Base-by-base conservation (phyloP, 441 rosid genomes). In the Cnidoscolus chayamansa region DNA sequence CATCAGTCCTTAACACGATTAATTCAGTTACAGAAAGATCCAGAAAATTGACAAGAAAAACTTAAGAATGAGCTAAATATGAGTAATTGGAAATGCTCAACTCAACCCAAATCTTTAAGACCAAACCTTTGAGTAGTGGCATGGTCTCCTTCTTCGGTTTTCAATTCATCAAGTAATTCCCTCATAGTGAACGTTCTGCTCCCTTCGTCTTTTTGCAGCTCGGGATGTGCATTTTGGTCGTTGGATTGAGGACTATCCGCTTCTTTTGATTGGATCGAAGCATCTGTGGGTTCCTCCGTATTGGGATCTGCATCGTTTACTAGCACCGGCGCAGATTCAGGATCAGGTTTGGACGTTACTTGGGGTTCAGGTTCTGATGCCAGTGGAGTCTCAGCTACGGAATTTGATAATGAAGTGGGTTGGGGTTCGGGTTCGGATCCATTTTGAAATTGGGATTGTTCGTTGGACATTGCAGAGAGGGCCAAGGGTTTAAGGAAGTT, bases 131-230 rank as follows among this genome's bases (percentile, higher is more conserved):
- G 79, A 66, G 89, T 92, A 71, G 93, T 79, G 48, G 81, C 68
- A 60, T 84, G 88, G 20, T 86, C 91, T 72, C 87, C 90, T 74
- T 89, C 97, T 7, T 90, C 97, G 77, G 74, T 82, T 83, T 94
- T 92, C 75, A 94, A 77, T 77, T 92, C 97, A 75, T 77, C 86
- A 51, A 90, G 90, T 69, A 94, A 77, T 73, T 94, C 97, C 69
- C 98, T 85, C 98, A 94, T 92, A 50, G 97, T 94, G 81, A 92
- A 92, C 13, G 92, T 85, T 59, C 88, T 85, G 79, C 75, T 88
- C 0, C 88, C 93, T 67, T 83, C 88, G 60, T 88, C 93, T 43
- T 84, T 88, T 35, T 74, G 77, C 20, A 84, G 77, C 65, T 73
- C 85, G 45, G 82, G 73, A 6, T 50, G 72, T 40, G 66, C 64